A percentile compares a stretch with the other conserved stretches of the same genome.
Conservation (phyloP, 2,329 filamentous ascomycete species). For the Neofusicoccum kwambonambiense region DNA sequence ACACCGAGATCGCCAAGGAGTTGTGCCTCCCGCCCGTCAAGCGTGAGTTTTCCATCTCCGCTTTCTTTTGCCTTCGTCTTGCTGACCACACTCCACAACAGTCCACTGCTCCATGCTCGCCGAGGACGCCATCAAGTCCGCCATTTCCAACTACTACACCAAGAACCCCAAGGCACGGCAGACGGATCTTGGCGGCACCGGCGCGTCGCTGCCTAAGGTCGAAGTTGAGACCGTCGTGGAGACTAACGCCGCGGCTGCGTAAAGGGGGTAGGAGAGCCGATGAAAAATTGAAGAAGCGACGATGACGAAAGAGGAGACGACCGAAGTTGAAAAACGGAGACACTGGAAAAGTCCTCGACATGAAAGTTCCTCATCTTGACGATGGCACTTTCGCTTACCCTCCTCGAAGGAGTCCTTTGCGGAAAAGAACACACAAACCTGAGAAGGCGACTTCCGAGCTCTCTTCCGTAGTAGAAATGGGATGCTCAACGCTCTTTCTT, state of each 20-base stretch:
- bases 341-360: background rate
- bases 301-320: background rate
- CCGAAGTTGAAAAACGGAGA: background rate
- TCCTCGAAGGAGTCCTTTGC: background rate
- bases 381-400: background rate
- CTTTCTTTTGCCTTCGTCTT: background rate
- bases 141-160: conserved; percentile 86
- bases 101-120: conserved; percentile 92
- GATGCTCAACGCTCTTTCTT: background rate
- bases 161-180: conserved; percentile 77
- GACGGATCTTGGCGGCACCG: conserved; percentile 76
- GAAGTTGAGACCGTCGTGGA: conserved; percentile 56
- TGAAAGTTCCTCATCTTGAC: background rate
- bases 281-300: background rate
- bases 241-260: conserved; percentile 9
- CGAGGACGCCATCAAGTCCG: conserved; percentile 89
- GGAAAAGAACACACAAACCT: background rate
- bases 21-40: conserved; percentile 86
- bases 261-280: background rate
- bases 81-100: conserved; percentile 32
- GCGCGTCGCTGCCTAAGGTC: conserved; percentile 64
- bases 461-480: background rate
- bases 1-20: conserved; percentile 98
- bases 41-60: conserved; percentile 55
- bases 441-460: background rate